Percentiles rank a stretch among this genome's conserved stretches.
These are phyloP conservation scores for Alternaria triticina DNA, from an alignment of 2,329 filamentous ascomycete genomes.

Conservation along the genomic window DNA sequence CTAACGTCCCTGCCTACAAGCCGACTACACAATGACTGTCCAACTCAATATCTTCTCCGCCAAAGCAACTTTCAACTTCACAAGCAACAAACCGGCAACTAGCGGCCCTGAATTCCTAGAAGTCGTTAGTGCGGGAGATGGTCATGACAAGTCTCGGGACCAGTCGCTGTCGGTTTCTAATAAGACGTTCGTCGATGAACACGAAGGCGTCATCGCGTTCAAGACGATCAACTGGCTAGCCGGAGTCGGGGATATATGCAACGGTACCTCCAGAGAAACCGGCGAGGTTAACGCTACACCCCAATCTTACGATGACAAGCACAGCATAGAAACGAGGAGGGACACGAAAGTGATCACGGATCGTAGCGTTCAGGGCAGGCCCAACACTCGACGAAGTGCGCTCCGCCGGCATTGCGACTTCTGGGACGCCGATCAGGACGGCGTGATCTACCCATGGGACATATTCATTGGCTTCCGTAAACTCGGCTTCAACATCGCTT, in stretches of 20 bases:
- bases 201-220: background rate
- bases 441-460: slow-evolving; percentile 25
- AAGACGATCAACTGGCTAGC: slow-evolving; percentile 4
- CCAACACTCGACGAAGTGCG: slow-evolving; percentile 11
- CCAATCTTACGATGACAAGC: background rate
- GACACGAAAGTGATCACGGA: background rate
- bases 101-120: background rate
- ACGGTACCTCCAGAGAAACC: background rate
- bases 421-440: slow-evolving; percentile 21
- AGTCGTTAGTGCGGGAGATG: background rate
- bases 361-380: background rate
- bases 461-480: slow-evolving; percentile 23
- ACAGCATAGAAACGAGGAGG: background rate
- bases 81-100: background rate
- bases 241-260: slow-evolving; percentile 10
- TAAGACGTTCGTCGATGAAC: slow-evolving; percentile 1
- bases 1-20: background rate
- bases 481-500: slow-evolving; percentile 18
- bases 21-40: background rate
- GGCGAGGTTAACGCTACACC: background rate
- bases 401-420: slow-evolving; percentile 25
- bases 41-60: background rate
- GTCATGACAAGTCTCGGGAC: background rate
- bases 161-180: background rate
- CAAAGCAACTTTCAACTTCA: background rate